Base-by-base conservation (phyloP, 169 alveolate species). In the Theileria equi region DNA sequence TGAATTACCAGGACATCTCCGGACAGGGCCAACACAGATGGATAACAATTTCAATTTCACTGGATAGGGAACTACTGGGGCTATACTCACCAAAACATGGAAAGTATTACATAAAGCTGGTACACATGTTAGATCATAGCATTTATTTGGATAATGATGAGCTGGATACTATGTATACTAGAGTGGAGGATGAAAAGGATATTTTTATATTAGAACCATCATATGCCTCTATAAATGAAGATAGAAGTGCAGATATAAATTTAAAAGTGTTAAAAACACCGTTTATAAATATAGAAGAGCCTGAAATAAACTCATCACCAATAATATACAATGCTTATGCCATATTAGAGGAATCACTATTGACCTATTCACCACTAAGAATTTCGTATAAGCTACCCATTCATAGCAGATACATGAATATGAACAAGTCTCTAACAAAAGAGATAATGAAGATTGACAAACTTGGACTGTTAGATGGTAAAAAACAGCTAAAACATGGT, bases 371-470 rank as follows among this genome's bases (percentile, higher is more conserved):
- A 3, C 44, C 53, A 40, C 19, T 74, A 21, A 43, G 23, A 21
- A 11, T 74, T 13, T 52, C 54, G 35, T 66, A 40, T 50, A 41
- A 57, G 26, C 59, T 74, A 38, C 65, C 47, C 21, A 2, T 65
- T 38, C 84, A 74, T 49, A 40, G 70, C 57, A 31, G 84, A 17
- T 74, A 74, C 58, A 40, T 66, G 78, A 55, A 74, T 50, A 74
- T 74, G 84, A 34, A 54, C 58, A 54, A 64, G 49, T 5, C 17
- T 2, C 23, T 35, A 17, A 43, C 68, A 0, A 44, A 62, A 7
- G 41, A 49, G 73, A 59, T 17, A 25, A 34, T n/a, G 31, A 17
- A 8, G 47, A 40, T 6, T 5, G 58, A 28, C 54, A 31, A 35
- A n/a, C 35, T 19, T 25, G 6, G 47, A 31, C 47, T 28, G 1